Percentiles rank a stretch among this genome's conserved stretches.
Evolutionary conservation across 306 rosid genomes (phyloP).

Genomic region (Ochetophila trinervis): DNA sequence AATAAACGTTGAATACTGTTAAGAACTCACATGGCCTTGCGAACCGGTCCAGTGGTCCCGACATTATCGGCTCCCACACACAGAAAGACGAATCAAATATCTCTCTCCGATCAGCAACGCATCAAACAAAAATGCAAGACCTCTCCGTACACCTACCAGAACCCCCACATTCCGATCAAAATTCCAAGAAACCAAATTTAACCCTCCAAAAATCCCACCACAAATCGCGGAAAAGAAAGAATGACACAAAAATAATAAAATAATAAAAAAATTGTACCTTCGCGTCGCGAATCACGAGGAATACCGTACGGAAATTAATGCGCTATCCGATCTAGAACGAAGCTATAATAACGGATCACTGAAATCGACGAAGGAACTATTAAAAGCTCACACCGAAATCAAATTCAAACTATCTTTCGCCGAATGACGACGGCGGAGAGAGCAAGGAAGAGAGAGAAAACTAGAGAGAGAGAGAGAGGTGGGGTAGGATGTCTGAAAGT

Average conservation of each 20-base stretch:
- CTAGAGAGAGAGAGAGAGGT: not conserved
- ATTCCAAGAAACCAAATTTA: conserved; percentile 34
- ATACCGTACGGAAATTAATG: conserved; percentile 20
- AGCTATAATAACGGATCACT: conserved; percentile 4
- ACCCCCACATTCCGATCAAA: conserved; percentile 29
- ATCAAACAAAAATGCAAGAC: conserved; percentile 16
- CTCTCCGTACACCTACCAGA: not conserved
- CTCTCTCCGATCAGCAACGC: conserved; percentile 23
- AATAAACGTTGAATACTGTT: not conserved
- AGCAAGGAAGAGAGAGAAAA: not conserved
- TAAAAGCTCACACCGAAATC: not conserved
- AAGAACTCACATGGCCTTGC: conserved; percentile 71
- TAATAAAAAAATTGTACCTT: not conserved
- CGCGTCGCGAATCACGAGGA: conserved; percentile 19
- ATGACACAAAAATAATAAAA: not conserved
- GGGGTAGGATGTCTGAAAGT: not conserved
- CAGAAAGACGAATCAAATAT: not conserved
- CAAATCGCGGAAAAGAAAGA: not conserved
- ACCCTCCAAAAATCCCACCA: not conserved
- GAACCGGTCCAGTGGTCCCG: conserved; percentile 72
- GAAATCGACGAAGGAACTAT: conserved; percentile 1
- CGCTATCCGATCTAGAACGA: conserved; percentile 14
- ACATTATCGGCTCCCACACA: conserved; percentile 37
- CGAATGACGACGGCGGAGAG: conserved; percentile 34
- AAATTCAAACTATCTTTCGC: conserved; percentile 4